A percentile compares a stretch with the other conserved stretches of the same genome.
phyloP scores from a whole-genome alignment of 805 yeast species.

The Sungouiozyma intestinalis region DNA sequence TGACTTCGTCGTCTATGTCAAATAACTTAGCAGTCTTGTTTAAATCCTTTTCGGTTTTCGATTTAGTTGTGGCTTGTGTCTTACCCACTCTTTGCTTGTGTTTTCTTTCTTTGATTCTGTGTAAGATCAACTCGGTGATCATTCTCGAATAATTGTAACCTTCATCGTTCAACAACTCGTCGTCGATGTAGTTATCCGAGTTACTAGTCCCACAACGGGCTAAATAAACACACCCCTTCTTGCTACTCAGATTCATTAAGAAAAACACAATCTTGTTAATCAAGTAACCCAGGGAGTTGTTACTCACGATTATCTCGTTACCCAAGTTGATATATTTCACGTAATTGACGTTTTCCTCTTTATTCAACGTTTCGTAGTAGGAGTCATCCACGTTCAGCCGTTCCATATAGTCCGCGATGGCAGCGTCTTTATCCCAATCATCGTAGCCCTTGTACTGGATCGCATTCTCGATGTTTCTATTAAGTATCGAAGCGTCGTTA shows the following conservation, averaged over 20 bases:
- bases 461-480: constrained; percentile 75
- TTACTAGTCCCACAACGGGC: constrained; percentile 62
- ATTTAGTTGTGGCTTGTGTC: background rate
- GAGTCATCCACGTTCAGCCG: constrained; percentile 61
- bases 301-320: constrained; percentile 71
- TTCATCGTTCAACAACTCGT: constrained; percentile 69
- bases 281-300: constrained; percentile 78
- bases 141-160: constrained; percentile 60
- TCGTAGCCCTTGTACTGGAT: constrained; percentile 78
- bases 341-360: constrained; percentile 49
- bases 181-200: constrained; percentile 50
- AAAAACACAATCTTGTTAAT: constrained; percentile 86
- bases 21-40: background rate
- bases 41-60: background rate
- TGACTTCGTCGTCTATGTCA: background rate
- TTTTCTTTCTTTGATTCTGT: constrained; percentile 24
- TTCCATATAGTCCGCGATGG: constrained; percentile 65
- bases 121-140: constrained; percentile 47
- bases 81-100: constrained; percentile 5
- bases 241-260: constrained; percentile 81
- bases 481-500: constrained; percentile 58
- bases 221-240: constrained; percentile 83
- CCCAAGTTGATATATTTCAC: constrained; percentile 89
- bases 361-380: constrained; percentile 60
- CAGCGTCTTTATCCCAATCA: constrained; percentile 64